Percentiles rank a stretch among this genome's conserved stretches.
Evolutionary conservation across 1,139 yeast species (phyloP).

Genomic region (Tardiomyces digboiensis): DNA sequence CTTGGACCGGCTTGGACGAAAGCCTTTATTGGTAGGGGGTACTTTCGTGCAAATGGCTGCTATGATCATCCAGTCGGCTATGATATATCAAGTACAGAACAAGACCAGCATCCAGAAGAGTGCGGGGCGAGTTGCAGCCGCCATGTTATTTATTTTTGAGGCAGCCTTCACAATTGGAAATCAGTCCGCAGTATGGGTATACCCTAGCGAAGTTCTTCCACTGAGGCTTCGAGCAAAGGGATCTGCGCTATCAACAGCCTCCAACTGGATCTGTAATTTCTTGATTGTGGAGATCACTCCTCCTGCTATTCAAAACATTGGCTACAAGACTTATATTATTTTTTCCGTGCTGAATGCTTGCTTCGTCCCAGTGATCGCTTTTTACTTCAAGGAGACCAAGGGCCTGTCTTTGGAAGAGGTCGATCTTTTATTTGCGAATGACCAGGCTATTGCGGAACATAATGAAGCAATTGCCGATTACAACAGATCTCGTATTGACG

Average conservation of each 20-base stretch:
- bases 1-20: constrained; percentile 4
- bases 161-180: background rate
- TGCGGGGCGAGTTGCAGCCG: background rate
- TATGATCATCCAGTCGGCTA: background rate
- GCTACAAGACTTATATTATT: constrained; percentile 47
- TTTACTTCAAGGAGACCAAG: background rate
- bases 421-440: background rate
- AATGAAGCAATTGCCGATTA: too few species aligned
- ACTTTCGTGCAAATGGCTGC: background rate
- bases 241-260: background rate
- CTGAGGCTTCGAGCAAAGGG: background rate
- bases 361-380: background rate
- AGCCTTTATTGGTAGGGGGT: constrained; percentile 8
- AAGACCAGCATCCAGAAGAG: too few species aligned
- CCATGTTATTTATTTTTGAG: background rate
- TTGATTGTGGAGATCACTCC: constrained; percentile 22
- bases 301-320: constrained; percentile 45
- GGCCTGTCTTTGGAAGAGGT: background rate
- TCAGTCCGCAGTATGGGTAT: background rate
- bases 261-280: constrained; percentile 1
- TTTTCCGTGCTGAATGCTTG: constrained; percentile 14
- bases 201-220: background rate
- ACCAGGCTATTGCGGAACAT: too few species aligned
- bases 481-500: too few species aligned
- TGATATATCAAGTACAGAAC: background rate